Percentiles rank a stretch among this genome's conserved stretches.
phyloP scores from a whole-genome alignment of 108 stramenopile genomes.

The Parietichytrium sp. region DNA sequence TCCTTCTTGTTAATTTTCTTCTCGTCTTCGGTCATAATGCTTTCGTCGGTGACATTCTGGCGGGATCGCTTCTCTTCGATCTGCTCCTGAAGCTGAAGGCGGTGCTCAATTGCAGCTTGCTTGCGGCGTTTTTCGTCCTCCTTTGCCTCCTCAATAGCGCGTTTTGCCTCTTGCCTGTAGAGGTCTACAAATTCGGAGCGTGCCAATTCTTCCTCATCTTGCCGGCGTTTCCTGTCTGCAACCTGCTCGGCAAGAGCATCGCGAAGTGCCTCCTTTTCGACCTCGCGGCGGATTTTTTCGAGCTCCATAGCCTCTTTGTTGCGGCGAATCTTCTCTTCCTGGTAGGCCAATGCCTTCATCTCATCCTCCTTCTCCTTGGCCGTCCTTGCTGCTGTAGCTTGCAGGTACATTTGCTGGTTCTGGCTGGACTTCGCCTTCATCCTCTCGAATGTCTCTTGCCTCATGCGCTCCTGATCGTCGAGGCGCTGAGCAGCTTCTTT shows the following conservation, averaged over 20 bases:
- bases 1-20: constrained; percentile 6
- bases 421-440: constrained; percentile 37
- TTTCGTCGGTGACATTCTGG: background rate
- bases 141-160: background rate
- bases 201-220: background rate
- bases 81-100: background rate
- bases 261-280: constrained; percentile 15
- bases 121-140: background rate
- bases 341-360: background rate
- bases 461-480: constrained; percentile 37
- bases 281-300: background rate
- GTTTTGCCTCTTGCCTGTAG: constrained; percentile 7
- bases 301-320: background rate
- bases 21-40: background rate
- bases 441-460: background rate
- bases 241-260: constrained; percentile 34
- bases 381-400: constrained; percentile 8
- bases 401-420: constrained; percentile 20
- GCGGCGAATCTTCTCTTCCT: background rate
- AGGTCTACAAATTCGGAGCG: background rate
- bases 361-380: constrained; percentile 15
- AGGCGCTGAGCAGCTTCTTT: constrained; percentile 11
- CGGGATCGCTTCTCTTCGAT: constrained; percentile 29
- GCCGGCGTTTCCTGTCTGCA: background rate
- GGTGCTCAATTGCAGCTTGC: constrained; percentile 1